These are phyloP conservation scores for Anacardium occidentale DNA, from an alignment of 345 rosid genomes.

Conservation along the genomic window DNA sequence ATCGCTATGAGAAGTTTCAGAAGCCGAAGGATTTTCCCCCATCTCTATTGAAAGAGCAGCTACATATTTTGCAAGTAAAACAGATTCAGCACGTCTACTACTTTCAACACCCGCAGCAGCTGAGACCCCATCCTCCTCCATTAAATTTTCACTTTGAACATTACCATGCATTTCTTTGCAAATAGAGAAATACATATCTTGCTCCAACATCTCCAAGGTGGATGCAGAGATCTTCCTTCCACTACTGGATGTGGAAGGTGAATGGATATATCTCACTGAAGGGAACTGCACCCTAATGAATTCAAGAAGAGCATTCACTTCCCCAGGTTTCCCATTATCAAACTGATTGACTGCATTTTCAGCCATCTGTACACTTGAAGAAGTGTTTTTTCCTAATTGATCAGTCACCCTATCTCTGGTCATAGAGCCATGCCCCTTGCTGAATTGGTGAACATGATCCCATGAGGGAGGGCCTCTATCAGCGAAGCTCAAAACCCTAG, in stretches of 20 bases:
- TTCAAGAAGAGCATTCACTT: slow-evolving; percentile 53
- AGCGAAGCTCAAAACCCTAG: slow-evolving; percentile 77
- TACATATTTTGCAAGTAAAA: slow-evolving; percentile 46
- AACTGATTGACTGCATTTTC: slow-evolving; percentile 49
- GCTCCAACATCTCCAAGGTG: slow-evolving; percentile 58
- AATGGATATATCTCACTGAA: slow-evolving; percentile 39
- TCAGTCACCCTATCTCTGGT: slow-evolving; percentile 32
- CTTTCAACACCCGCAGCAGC: slow-evolving; percentile 35
- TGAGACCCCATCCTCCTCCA: slow-evolving; percentile 26
- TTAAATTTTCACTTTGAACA: slow-evolving; percentile 23
- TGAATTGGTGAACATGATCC: slow-evolving; percentile 47
- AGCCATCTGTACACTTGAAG: slow-evolving; percentile 40
- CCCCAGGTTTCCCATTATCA: slow-evolving; percentile 38
- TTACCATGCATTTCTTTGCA: slow-evolving; percentile 38
- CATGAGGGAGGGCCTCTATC: slow-evolving; percentile 71
- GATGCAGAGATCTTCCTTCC: slow-evolving; percentile 37
- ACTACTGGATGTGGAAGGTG: slow-evolving; percentile 38
- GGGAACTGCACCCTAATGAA: slow-evolving; percentile 51
- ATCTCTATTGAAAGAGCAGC: slow-evolving; percentile 50
- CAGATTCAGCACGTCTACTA: slow-evolving; percentile 40
- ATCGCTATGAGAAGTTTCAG: slow-evolving; percentile 37
- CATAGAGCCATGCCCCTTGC: slow-evolving; percentile 32
- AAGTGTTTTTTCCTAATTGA: slow-evolving; percentile 32
- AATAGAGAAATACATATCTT: slow-evolving; percentile 49
- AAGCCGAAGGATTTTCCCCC: slow-evolving; percentile 37